Evolutionary conservation across 1,139 yeast genomes (phyloP), one percentile per base, ranked within the genome.

Genomic region (Hansenula sp.): DNA sequence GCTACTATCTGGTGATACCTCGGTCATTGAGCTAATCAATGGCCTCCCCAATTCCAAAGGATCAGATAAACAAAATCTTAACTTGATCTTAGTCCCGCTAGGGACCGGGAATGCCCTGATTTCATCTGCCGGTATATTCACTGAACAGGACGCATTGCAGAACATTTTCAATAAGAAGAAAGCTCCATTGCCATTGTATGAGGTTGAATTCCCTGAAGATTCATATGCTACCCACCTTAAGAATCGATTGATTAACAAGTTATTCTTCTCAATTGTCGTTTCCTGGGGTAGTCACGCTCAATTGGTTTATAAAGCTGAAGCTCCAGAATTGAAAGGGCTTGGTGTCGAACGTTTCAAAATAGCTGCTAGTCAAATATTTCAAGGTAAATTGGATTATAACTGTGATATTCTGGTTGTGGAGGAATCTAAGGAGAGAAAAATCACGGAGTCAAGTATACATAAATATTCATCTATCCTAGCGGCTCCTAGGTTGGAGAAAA

Each of bases 271-370:
- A 28, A 88, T 86, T 3, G 95, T 89, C 3, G 70, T 81, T 0
- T 86, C 96, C 0, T 83, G 96, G 89, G 95, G 83, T 1, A 77
- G 88, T 51, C 97, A 90, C 63, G 91, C 96, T 1, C 76, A 91
- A 4, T 63, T 90, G 43, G 93, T 90, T 2, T 93, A 93, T 21
- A 88, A 77, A 58, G 81, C 86, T 45, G 94, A 88, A 53, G 72
- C 82, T 1, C 81, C 84, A 0, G 85, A 83, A 54, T 65, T 84
- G 58, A 69, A 90, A 33, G 70, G 72, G 43, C 70, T 74, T 49
- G 96, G 96, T 0, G 55, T 72, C 7, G 79, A 77, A 36, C 67
- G 96, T 46, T 90, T 90, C 62, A 70, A 73, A 48, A 65, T 78
- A 43, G 96, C 96, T 0, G 95, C 93, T 0, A 58, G 59, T 33